Evolutionary conservation across 108 stramenopile species (phyloP), one percentile per base, ranked within the genome.

Genomic region (Cyclotella kingstonii): DNA sequence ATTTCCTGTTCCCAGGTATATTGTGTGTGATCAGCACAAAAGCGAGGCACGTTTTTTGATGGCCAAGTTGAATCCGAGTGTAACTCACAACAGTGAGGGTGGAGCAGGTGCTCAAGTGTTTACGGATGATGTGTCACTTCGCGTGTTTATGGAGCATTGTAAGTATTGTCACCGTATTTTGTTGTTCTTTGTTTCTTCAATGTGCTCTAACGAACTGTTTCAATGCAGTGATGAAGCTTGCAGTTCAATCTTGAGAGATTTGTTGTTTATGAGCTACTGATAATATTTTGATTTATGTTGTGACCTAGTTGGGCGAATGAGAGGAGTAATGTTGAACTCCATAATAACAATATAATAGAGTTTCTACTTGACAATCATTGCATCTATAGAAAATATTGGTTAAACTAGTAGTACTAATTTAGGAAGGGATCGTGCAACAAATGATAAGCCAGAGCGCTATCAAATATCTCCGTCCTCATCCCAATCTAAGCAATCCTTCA

Each of bases 11-110:
- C 97, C 97, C 10, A 86, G 98, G 38, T 99, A 97, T 83, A 98
- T 99, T 74, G 95, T 98, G 39, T 97, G 96, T 63, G 99, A 99
- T 82, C 97, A 98, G 81, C 94, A 98, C 80, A 98, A 99, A 76
- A 86, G 84, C 22, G 97, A 98, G 70, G 96, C 96, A 14, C 87
- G 99, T 19, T 99, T 98, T 79, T 84, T 99, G 51, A 95, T 99
- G 91, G 96, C 97, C 53, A 96, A 96, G 70, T 80, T 99, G 61
- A 99, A 99, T 79, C 99, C 99, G 0, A 90, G 86, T 63, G 78
- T 89, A 17, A 96, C 97, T 10, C 95, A 97, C 86, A 96, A 97
- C 72, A 87, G 84, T 59, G 85, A 91, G 34, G 81, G 85, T 34
- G 82, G 63, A 26, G 79, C 65, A 34, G 95, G 94, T 15, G 86